These are phyloP conservation scores for Serendipita sp. DNA, from an alignment of 1,284 basidiomycete genomes.

Conservation along the genomic window DNA sequence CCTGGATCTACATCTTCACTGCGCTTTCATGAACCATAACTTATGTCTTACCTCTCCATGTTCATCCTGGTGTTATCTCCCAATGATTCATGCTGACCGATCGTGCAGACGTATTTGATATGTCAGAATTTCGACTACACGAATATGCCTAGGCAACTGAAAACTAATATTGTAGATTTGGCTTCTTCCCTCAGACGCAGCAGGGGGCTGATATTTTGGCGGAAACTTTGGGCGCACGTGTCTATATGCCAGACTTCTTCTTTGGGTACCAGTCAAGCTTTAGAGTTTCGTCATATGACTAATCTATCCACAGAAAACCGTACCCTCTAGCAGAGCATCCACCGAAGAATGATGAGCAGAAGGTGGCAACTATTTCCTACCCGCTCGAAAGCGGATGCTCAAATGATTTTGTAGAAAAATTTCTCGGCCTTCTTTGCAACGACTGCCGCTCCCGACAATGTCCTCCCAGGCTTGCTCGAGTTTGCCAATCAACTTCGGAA, in stretches of 20 bases:
- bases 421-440: constrained; percentile 42
- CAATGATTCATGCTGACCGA: no score
- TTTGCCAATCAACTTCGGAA: constrained; percentile 33
- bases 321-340: constrained; percentile 39
- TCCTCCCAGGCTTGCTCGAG: constrained; percentile 31
- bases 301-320: constrained; percentile 19
- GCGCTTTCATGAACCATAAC: background rate
- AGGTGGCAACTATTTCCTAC: constrained; percentile 16
- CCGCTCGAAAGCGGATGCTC: background rate
- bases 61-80: background rate
- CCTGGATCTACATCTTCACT: background rate
- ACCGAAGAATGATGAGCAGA: constrained; percentile 36
- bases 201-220: constrained; percentile 52
- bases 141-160: background rate
- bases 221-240: constrained; percentile 31
- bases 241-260: constrained; percentile 57
- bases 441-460: constrained; percentile 30
- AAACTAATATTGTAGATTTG: background rate
- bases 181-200: constrained; percentile 42
- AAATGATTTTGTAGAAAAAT: constrained; percentile 17
- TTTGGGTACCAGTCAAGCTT: background rate
- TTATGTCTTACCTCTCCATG: background rate
- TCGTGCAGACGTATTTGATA: background rate
- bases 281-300: background rate
- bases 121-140: background rate